A percentile compares a stretch with the other conserved stretches of the same genome.
Conservation (phyloP, 2,329 filamentous ascomycete genomes). For the Annulohypoxylon truncatum region DNA sequence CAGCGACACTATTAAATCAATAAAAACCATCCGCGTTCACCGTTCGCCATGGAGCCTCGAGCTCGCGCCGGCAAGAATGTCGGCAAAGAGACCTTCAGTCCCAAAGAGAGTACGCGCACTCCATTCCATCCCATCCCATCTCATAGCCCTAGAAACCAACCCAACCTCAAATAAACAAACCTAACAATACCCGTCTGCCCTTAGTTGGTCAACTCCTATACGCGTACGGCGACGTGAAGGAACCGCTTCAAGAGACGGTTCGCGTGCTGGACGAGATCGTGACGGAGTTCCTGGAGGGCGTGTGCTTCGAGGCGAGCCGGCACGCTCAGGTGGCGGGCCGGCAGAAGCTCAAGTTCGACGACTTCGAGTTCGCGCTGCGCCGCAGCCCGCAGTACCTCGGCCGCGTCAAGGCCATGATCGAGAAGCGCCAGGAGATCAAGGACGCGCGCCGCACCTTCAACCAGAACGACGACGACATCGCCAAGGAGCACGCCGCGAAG, state of each 20-base stretch:
- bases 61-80: slow-evolving; percentile 83
- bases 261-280: slow-evolving; percentile 93
- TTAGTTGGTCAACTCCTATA: slow-evolving; percentile 82
- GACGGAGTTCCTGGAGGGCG: slow-evolving; percentile 95
- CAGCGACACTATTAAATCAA: background rate
- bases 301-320: slow-evolving; percentile 88
- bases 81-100: slow-evolving; percentile 82
- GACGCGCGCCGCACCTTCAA: slow-evolving; percentile 81
- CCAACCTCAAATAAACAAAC: slow-evolving; percentile 24
- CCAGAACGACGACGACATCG: slow-evolving; percentile 70
- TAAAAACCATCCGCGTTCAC: slow-evolving; percentile 6
- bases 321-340: slow-evolving; percentile 87
- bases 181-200: slow-evolving; percentile 26
- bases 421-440: slow-evolving; percentile 89
- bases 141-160: slow-evolving; percentile 1
- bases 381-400: slow-evolving; percentile 88
- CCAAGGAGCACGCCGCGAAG: slow-evolving; percentile 37
- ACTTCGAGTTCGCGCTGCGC: slow-evolving; percentile 94
- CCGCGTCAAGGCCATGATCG: slow-evolving; percentile 87
- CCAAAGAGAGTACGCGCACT: slow-evolving; percentile 71
- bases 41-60: slow-evolving; percentile 73
- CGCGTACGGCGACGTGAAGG: slow-evolving; percentile 81
- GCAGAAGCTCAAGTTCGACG: slow-evolving; percentile 97
- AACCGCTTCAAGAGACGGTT: slow-evolving; percentile 85
- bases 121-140: background rate